A percentile compares a stretch with the other conserved stretches of the same genome.
Conservation (phyloP, 2,329 filamentous ascomycete genomes). For the Apiospora marii region DNA sequence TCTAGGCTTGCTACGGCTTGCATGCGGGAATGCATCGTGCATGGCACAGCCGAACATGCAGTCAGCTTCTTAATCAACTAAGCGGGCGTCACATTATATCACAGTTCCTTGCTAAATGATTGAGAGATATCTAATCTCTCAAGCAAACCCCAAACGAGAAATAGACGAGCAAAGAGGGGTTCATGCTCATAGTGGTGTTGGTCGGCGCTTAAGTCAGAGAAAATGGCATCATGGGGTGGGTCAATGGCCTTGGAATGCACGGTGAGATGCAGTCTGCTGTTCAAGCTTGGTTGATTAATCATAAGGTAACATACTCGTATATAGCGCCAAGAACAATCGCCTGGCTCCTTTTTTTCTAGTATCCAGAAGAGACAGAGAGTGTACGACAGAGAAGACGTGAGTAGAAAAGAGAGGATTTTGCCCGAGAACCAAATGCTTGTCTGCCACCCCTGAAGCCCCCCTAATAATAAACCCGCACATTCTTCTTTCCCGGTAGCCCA, state of each 20-base stretch:
- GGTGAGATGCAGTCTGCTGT: background rate
- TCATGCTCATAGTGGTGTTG: background rate
- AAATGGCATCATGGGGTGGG: background rate
- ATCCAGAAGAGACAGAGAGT: background rate
- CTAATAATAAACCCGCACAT: conserved; percentile 14
- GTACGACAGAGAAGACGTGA: background rate
- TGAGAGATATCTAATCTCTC: background rate
- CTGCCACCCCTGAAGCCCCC: background rate
- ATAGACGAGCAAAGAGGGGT: conserved; percentile 7
- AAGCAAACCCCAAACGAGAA: background rate
- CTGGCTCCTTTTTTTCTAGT: background rate
- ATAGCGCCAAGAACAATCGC: background rate
- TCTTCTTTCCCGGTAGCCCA: background rate
- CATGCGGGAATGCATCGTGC: conserved; percentile 3
- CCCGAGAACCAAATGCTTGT: background rate
- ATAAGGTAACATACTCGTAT: background rate
- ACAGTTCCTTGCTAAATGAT: background rate
- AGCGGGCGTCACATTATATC: background rate
- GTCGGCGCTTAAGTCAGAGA: background rate
- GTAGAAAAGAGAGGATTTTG: background rate
- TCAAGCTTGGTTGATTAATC: conserved; percentile 3
- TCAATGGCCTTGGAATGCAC: background rate
- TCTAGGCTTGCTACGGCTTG: background rate
- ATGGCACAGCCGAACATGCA: background rate
- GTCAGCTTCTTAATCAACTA: conserved; percentile 2